Conservation (phyloP, 2,329 filamentous ascomycete species). For the Penicillium vulpinum region DNA sequence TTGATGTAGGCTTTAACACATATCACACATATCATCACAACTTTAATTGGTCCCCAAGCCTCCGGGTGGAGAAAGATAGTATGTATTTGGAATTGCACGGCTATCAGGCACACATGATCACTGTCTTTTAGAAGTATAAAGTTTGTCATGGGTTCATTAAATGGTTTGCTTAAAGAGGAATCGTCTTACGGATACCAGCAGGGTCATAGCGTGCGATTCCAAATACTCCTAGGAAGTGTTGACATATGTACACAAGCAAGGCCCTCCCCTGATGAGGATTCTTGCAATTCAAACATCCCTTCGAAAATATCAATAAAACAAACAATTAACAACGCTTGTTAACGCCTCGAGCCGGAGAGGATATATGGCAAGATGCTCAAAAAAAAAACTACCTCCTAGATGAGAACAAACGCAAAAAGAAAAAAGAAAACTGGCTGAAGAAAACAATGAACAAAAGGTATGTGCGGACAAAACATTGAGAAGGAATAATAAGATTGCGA, state of each 20-base stretch:
- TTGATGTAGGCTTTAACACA: background rate
- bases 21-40: background rate
- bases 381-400: background rate
- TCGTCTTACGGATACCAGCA: background rate
- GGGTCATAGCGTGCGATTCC: conserved; percentile 7
- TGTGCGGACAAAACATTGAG: background rate
- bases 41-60: background rate
- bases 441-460: conserved; percentile 5
- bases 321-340: background rate
- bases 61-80: background rate
- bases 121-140: background rate
- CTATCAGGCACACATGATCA: background rate
- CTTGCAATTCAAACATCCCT: background rate
- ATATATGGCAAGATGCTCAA: background rate
- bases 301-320: background rate
- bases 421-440: background rate
- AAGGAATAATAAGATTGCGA: background rate
- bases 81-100: conserved; percentile 7
- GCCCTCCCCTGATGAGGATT: background rate
- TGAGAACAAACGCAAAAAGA: background rate
- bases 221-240: background rate
- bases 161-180: background rate
- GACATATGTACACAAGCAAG: conserved; percentile 5
- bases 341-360: background rate
- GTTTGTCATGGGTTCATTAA: background rate